Evolutionary conservation across 176 grass and related monocot species (phyloP), one percentile per base, ranked within the genome.

Genomic region (Aegilops longissima): DNA sequence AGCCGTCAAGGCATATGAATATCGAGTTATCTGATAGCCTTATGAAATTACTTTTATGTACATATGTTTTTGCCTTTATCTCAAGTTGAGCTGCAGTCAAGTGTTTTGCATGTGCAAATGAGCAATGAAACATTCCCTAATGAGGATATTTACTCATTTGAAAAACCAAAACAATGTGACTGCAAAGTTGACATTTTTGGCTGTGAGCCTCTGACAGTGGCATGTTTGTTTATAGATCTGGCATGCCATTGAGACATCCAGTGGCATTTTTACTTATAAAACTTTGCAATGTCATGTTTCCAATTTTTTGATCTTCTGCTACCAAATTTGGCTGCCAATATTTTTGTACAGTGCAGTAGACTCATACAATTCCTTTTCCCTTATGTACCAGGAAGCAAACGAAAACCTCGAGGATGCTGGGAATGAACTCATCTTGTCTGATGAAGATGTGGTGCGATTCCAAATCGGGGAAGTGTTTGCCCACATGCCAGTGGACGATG

Each of bases 391-490:
- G 97, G 97, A 99, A 87, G 44, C 90, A 89, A 94, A 99, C 80
- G 97, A 96, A 88, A 99, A 86, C 81, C 87, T 99, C 20, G 97
- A 99, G 47, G 97, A 99, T 87, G 97, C 94, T 66, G 90, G 92
- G 61, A 99, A 96, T 16, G 94, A 99, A 56, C 83, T 99, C 73
- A 99, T 99, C 73, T 88, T 99, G 34, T 99, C 92, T 5, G 97
- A 99, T 61, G 97, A 99, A 81, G 94, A 99, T 45, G 89, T 99
- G 21, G 90, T 99, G 16, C 93, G 90, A 25, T 99, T 99, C 86
- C 97, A 97, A 87, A 92, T 97, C 27, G 97, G 94, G 1, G 97
- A 99, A 86, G 92, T 96, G 58, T 99, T 99, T 67, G 88, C 89
- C 1, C 97, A 99, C 81, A 96, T 96, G 90, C 89, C 92, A 61